Percentiles rank a stretch among this genome's conserved stretches.
Conservation (phyloP, 2,329 filamentous ascomycete species). For the Pseudopyricularia cyperi region DNA sequence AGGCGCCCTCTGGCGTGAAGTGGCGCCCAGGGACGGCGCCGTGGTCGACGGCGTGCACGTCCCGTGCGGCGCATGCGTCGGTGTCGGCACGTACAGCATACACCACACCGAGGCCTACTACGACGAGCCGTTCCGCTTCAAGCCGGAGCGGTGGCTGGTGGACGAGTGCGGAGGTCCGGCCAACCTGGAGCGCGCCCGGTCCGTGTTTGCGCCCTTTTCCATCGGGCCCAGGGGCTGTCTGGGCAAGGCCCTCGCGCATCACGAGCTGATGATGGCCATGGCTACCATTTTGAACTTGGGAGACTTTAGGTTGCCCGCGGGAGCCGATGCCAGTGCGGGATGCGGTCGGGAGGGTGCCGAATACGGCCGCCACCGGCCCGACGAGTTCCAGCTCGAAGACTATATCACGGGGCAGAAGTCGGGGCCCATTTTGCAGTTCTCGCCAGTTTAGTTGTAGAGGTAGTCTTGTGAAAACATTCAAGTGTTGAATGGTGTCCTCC, state of each 20-base stretch:
- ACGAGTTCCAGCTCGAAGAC: conserved; percentile 58
- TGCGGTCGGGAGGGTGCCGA: conserved; percentile 28
- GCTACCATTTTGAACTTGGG: conserved; percentile 49
- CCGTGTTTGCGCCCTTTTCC: conserved; percentile 63
- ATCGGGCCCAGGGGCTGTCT: conserved; percentile 60
- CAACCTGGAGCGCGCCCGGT: conserved; percentile 42
- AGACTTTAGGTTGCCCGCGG: conserved; percentile 39
- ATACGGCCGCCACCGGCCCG: conserved; percentile 39
- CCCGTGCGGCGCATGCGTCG: conserved; percentile 48
- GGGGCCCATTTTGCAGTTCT: conserved; percentile 55
- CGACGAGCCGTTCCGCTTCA: conserved; percentile 41
- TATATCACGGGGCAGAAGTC: conserved; percentile 64
- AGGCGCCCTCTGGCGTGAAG: conserved; percentile 45
- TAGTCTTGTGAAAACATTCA: too few species aligned
- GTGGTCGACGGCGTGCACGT: conserved; percentile 38
- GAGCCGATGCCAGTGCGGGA: conserved; percentile 37
- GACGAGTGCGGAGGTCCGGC: conserved; percentile 29
- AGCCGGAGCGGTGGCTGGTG: conserved; percentile 52
- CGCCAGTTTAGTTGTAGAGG: neutral
- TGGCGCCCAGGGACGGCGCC: conserved; percentile 35
- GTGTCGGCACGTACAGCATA: conserved; percentile 53
- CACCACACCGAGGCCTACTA: conserved; percentile 55
- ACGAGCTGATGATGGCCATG: conserved; percentile 51
- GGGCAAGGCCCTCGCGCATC: conserved; percentile 55
- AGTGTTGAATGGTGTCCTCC: too few species aligned